Conservation (phyloP, 2,329 filamentous ascomycete genomes). For the Fusarium transvaalense region DNA sequence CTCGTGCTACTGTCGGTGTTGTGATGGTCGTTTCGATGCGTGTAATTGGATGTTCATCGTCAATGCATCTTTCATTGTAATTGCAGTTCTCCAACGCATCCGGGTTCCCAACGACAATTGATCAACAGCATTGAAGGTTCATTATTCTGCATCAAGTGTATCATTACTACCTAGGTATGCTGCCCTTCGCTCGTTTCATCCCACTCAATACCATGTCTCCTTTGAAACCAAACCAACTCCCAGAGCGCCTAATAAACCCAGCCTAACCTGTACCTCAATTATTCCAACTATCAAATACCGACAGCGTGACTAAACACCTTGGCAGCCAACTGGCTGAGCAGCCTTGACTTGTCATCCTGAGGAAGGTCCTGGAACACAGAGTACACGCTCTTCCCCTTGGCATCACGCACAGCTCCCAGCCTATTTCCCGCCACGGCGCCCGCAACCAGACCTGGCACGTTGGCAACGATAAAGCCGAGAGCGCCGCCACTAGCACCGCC, state of each 20-base stretch:
- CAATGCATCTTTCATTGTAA: not conserved
- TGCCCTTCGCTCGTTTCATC: not conserved
- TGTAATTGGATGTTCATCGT: not conserved
- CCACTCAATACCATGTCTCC: conserved; percentile 7
- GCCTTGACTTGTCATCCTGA: conserved; percentile 80
- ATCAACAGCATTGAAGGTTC: not conserved
- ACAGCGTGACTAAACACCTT: conserved; percentile 88
- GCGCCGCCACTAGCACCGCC: conserved; percentile 89
- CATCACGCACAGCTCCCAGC: conserved; percentile 89
- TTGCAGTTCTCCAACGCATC: too few species aligned
- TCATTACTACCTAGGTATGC: conserved; percentile 7
- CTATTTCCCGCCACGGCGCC: conserved; percentile 94
- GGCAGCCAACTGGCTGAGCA: conserved; percentile 86
- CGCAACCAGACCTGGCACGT: conserved; percentile 88
- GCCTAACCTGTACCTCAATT: not conserved
- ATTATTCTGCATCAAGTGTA: not conserved
- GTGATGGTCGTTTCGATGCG: not conserved
- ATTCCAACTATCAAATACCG: conserved; percentile 58
- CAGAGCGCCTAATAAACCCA: conserved; percentile 27
- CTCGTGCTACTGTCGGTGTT: not conserved
- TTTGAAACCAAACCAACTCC: conserved; percentile 27
- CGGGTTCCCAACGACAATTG: too few species aligned
- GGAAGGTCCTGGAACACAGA: conserved; percentile 89
- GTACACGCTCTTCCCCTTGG: conserved; percentile 95
- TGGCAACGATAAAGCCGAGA: conserved; percentile 94